Evolutionary conservation across 345 rosid species (phyloP).

Genomic region (Lepidium sativum): DNA sequence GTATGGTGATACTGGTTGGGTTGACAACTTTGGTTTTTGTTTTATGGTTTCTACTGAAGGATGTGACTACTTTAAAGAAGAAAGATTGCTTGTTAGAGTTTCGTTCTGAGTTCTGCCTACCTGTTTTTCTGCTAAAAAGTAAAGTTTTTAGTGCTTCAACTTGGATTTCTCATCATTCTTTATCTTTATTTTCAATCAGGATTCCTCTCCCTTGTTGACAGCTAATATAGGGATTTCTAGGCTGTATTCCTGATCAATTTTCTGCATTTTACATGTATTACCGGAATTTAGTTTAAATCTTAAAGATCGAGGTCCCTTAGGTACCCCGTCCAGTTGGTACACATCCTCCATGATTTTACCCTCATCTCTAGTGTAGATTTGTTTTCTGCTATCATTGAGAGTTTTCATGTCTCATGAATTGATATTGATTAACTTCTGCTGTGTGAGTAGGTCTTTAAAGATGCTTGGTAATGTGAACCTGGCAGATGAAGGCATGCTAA

Average conservation of each 20-base stretch:
- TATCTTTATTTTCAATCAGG: neutral
- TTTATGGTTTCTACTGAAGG: constrained; percentile 8
- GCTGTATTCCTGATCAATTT: neutral
- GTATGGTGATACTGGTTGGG: constrained; percentile 1
- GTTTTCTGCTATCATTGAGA: neutral
- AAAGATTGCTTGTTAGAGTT: constrained; percentile 5
- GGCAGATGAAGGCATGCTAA: constrained; percentile 91
- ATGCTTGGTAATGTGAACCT: constrained; percentile 66
- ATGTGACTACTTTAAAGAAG: neutral
- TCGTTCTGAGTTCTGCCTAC: constrained; percentile 4
- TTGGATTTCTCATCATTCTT: neutral
- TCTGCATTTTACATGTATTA: constrained; percentile 6
- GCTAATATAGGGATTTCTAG: neutral
- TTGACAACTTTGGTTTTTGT: neutral
- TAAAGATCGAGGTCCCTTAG: constrained; percentile 6
- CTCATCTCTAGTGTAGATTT: constrained; percentile 7
- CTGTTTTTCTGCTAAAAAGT: neutral
- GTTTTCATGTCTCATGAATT: neutral
- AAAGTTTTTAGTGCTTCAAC: neutral
- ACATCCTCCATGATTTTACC: neutral
- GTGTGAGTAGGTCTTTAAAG: constrained; percentile 66
- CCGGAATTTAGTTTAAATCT: constrained; percentile 1
- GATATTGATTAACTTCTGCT: constrained; percentile 12
- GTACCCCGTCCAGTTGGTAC: neutral
- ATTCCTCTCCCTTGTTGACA: neutral